Conservation (phyloP, 73 alveolate species). For the Tetrahymena thermophila region DNA sequence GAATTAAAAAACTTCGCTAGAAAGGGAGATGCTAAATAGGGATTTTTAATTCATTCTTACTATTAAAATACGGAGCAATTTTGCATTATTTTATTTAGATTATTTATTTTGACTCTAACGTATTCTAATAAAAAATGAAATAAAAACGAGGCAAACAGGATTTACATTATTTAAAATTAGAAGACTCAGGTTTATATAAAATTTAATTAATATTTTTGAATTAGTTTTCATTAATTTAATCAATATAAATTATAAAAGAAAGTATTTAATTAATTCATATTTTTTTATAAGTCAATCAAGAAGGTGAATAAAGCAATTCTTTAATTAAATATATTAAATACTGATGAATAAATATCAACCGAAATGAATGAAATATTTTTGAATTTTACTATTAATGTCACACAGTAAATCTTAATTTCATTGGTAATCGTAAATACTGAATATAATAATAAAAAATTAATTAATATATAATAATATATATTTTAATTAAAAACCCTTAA, state of each 20-base stretch:
- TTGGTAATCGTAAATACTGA: too few relatives aligned
- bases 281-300: background rate
- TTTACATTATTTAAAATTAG: background rate
- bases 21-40: background rate
- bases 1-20: background rate
- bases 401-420: background rate
- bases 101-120: background rate
- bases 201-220: too few relatives aligned
- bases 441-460: too few relatives aligned
- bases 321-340: too few relatives aligned
- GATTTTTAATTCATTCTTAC: background rate
- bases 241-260: too few relatives aligned
- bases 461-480: background rate
- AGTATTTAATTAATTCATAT: too few relatives aligned
- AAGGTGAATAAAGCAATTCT: background rate
- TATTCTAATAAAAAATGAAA: background rate
- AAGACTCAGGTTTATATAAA: background rate
- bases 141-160: background rate
- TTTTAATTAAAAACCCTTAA: background rate
- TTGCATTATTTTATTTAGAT: background rate
- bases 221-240: too few relatives aligned
- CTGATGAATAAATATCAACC: background rate
- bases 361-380: background rate
- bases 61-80: background rate
- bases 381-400: background rate